Percentiles rank a stretch among this genome's conserved stretches.
Evolutionary conservation across 108 stramenopile genomes (phyloP).

Genomic region (Fragilaria radians): DNA sequence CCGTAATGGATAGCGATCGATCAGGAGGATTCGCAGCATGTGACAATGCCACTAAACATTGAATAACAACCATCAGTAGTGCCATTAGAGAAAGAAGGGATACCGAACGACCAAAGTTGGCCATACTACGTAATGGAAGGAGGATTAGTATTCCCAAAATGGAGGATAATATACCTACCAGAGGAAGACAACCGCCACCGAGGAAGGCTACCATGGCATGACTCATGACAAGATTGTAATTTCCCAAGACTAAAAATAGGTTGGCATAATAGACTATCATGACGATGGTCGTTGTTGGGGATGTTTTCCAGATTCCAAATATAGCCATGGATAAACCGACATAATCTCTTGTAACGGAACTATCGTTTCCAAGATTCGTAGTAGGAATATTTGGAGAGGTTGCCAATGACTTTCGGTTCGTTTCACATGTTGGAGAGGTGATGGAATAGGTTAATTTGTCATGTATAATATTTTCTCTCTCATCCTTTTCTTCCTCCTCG

Average conservation of each 20-base stretch:
- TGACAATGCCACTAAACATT: constrained; percentile 40
- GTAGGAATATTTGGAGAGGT: background rate
- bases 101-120: constrained; percentile 44
- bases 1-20: background rate
- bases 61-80: constrained; percentile 44
- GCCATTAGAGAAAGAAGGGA: constrained; percentile 38
- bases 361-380: constrained; percentile 10
- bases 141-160: constrained; percentile 60
- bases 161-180: constrained; percentile 50
- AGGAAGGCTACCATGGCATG: constrained; percentile 53
- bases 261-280: constrained; percentile 55
- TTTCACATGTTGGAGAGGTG: background rate
- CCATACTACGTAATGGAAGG: constrained; percentile 58
- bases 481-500: background rate
- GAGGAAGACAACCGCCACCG: constrained; percentile 48
- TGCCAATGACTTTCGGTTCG: background rate
- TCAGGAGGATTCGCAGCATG: background rate
- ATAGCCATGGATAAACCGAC: constrained; percentile 55
- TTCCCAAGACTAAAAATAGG: constrained; percentile 61
- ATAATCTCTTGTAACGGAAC: constrained; percentile 61
- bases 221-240: constrained; percentile 68
- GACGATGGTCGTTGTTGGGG: constrained; percentile 21
- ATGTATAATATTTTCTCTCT: background rate
- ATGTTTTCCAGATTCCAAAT: constrained; percentile 30
- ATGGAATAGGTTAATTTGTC: background rate